Base-by-base conservation (phyloP, 1,139 yeast species). In the Yueomyces sp. region DNA sequence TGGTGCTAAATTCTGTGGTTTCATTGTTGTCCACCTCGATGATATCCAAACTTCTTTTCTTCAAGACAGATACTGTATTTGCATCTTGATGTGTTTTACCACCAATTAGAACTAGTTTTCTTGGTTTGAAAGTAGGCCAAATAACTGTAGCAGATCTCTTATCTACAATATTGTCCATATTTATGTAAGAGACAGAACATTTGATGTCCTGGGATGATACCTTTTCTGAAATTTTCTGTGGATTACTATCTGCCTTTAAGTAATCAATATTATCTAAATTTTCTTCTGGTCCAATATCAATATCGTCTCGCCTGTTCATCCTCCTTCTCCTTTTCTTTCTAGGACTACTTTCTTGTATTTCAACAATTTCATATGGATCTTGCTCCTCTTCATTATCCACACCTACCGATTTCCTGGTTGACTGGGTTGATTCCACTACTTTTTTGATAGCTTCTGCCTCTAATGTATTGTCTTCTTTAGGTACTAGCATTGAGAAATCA, bases 151-250 rank as follows among this genome's bases (percentile, higher is more conserved):
- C 65, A 0, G 97, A 89, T 48, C 96, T 71, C 47, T 81, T 69
- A 57, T 91, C 97, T 2, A 87, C 93, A 27, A 83, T 64, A 11
- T 96, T 96, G 12, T 89, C 76, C 48, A 89, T 69, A 59, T 91
- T 97, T 44, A 91, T 76, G 59, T 70, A 87, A 5, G 86, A 75
- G 26, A 89, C 65, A 1, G 80, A 81, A 62, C 96, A 87, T 47
- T 81, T 67, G 3, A 85, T 65, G 11, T 64, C 67, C 26, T 81
- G 60, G 28, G 69, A 68, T 4, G 65, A 58, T 1, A 61, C 55
- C 2, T 47, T 47, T 0, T 63, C 54, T 0, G 66, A 62, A 44
- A 79, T 62, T 40, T 70, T 68, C 37, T 71, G 66, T 0, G 95
- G 95, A 36, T 67, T 68, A 48, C 65, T 68, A 39, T 78, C 63